phyloP scores from a whole-genome alignment of 2,329 filamentous ascomycete species.

The Teratosphaeria gauchensis region DNA sequence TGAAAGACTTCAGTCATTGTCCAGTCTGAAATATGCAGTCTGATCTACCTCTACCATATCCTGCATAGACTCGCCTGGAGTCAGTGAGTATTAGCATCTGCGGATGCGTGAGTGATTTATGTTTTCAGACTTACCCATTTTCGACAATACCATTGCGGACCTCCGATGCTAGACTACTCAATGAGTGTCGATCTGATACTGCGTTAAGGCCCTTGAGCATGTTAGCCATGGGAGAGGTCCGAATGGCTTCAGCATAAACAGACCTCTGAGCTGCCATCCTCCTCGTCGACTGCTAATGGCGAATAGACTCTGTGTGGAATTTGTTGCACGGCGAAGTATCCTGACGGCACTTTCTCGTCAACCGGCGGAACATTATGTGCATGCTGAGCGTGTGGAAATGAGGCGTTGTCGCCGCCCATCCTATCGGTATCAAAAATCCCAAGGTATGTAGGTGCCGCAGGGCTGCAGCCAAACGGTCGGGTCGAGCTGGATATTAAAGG shows the following conservation, averaged over 20 bases:
- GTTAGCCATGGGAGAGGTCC: background rate
- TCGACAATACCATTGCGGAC: background rate
- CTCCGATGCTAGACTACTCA: background rate
- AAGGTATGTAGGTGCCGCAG: background rate
- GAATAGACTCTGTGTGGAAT: background rate
- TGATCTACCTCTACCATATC: background rate
- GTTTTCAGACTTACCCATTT: background rate
- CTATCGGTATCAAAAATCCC: background rate
- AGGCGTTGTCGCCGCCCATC: background rate
- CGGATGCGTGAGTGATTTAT: background rate
- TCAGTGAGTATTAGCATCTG: background rate
- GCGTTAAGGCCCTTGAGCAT: background rate
- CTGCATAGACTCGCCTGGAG: background rate
- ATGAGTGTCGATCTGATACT: background rate
- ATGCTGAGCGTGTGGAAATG: background rate
- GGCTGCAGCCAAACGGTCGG: background rate
- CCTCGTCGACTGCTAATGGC: background rate
- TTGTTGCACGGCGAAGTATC: background rate
- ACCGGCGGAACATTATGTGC: background rate
- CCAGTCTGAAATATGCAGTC: background rate
- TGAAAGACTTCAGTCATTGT: background rate
- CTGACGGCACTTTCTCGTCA: background rate
- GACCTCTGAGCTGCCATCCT: background rate
- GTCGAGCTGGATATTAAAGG: background rate
- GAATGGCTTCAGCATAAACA: background rate